These are phyloP conservation scores for Houttuynia cordata DNA, from an alignment of 164 flowering plant genomes.

Conservation along the genomic window DNA sequence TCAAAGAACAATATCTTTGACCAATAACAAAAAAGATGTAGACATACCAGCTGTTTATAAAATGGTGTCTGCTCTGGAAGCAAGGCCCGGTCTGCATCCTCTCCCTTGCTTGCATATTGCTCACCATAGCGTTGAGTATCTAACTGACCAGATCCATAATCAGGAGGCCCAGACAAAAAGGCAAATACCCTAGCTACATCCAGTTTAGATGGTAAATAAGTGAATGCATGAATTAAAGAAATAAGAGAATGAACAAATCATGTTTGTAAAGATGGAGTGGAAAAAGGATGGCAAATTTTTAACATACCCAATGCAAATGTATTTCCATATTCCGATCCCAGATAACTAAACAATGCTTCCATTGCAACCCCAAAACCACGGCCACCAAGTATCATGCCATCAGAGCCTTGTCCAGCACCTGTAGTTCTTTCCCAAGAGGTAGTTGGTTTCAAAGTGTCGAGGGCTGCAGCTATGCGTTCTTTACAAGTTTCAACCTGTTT, in stretches of 20 bases:
- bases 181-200: constrained; percentile 90
- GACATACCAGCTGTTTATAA: constrained; percentile 74
- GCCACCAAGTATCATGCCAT: constrained; percentile 85
- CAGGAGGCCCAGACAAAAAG: constrained; percentile 97
- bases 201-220: not conserved
- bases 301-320: constrained; percentile 82
- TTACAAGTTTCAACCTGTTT: constrained; percentile 90
- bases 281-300: not conserved
- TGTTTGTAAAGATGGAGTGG: not conserved
- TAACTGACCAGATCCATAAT: constrained; percentile 94
- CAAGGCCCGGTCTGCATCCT: constrained; percentile 97
- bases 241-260: constrained; percentile 1
- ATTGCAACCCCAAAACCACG: constrained; percentile 94
- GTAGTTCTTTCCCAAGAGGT: constrained; percentile 87
- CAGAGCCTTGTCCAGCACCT: constrained; percentile 70
- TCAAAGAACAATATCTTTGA: not conserved
- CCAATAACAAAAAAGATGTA: not conserved
- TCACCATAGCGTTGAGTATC: constrained; percentile 94
- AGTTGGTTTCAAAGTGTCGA: constrained; percentile 87
- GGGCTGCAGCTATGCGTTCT: constrained; percentile 80
- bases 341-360: constrained; percentile 79
- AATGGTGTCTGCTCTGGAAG: constrained; percentile 98
- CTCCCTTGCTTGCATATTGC: constrained; percentile 97
- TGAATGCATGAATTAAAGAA: not conserved
- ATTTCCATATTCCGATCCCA: constrained; percentile 95